Base-by-base conservation (phyloP, 129 eudicot species). In the Centella asiatica region DNA sequence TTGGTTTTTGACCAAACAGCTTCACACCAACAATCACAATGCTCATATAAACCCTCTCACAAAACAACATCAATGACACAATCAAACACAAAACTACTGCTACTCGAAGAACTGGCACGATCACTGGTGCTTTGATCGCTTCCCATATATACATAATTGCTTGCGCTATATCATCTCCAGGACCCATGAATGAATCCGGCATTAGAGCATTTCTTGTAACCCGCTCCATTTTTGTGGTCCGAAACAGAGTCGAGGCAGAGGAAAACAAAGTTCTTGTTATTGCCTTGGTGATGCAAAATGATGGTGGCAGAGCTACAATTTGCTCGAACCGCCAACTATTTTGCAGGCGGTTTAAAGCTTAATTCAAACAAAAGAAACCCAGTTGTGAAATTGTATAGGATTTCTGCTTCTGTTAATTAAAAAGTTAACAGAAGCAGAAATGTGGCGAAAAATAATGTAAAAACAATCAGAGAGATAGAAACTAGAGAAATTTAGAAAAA, bases 31-130 rank as follows among this genome's bases (percentile, higher is more conserved):
- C 39, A 11, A 65, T 68, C 9, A 77, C 78, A 34, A 77, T 15
- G 1, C 65, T 77, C 83, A 77, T 72, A 57, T 77, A 77, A 44
- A 77, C 69, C 72, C 74, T 73, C 44, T 77, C 83, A 0, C 55
- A 23, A 5, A 77, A 77, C 72, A 77, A 32, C 83, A 73, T 77
- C 48, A 77, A 23, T 14, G 78, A 68, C 78, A 77, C 74, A 31
- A 33, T 70, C 12, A 77, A 36, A 31, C 83, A 77, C 28, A 68
- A 3, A 1, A 44, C 44, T 60, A 77, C 69, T 4, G 40, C n/a
- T 14, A 68, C 10, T 24, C 50, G 50, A 29, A 77, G 22, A 13
- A 77, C 3, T 8, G 83, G 83, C 31, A 77, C 69, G 15, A 71
- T 62, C 23, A 76, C 20, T 44, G 81, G 76, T 4, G 61, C 65